Conservation (phyloP, 352 stramenopile species). For the Globisporangium nodosum region DNA sequence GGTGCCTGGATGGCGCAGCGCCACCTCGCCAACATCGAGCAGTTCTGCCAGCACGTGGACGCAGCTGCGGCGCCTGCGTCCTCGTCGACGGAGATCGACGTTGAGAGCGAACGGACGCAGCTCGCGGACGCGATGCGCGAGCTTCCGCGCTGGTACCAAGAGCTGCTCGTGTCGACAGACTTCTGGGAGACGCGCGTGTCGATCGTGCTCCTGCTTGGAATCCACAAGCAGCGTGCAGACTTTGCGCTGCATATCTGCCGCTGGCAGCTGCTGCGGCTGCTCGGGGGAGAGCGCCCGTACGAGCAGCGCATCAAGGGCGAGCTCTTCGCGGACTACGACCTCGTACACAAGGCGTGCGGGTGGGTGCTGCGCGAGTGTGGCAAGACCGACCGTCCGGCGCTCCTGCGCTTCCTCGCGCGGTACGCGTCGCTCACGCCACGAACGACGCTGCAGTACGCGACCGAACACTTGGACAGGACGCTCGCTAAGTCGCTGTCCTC, state of each 20-base stretch:
- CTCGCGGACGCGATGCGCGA: neutral
- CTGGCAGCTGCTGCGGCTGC: slow-evolving; percentile 10
- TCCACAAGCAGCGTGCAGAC: neutral
- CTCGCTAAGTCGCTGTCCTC: slow-evolving; percentile 11
- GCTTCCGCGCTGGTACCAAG: slow-evolving; percentile 16
- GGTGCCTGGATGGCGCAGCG: slow-evolving; percentile 4
- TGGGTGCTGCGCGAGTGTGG: slow-evolving; percentile 19
- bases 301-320: slow-evolving; percentile 12
- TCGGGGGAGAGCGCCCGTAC: slow-evolving; percentile 1
- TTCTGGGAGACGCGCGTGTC: slow-evolving; percentile 20
- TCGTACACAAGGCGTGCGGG: slow-evolving; percentile 18
- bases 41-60: slow-evolving; percentile 1
- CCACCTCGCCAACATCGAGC: neutral
- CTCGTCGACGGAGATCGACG: neutral
- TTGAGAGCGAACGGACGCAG: neutral
- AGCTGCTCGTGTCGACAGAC: slow-evolving; percentile 12
- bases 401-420: slow-evolving; percentile 6
- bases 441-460: slow-evolving; percentile 19
- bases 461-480: slow-evolving; percentile 13
- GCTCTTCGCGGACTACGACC: slow-evolving; percentile 13
- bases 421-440: slow-evolving; percentile 10
- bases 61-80: neutral
- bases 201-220: slow-evolving; percentile 12
- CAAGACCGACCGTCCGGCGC: neutral
- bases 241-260: slow-evolving; percentile 7